Percentiles rank a stretch among this genome's conserved stretches.
These are phyloP conservation scores for Alliaria petiolata DNA, from an alignment of 345 rosid genomes.

Conservation along the genomic window DNA sequence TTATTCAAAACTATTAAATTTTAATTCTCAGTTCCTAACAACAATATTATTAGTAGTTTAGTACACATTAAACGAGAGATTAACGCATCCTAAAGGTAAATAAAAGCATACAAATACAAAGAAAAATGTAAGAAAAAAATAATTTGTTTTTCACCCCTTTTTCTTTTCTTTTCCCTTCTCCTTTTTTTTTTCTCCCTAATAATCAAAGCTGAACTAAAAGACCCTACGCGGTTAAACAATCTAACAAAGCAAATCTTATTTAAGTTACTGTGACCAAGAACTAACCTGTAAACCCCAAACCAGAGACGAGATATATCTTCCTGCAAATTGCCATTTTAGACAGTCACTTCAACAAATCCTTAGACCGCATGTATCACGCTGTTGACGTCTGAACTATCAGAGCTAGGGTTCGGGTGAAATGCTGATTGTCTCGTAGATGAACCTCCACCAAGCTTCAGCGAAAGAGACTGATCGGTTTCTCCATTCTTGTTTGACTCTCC, in stretches of 20 bases:
- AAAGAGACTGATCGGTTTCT: slow-evolving; percentile 57
- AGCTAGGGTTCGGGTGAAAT: slow-evolving; percentile 76
- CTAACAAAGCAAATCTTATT: slow-evolving; percentile 24
- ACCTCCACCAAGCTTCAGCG: slow-evolving; percentile 64
- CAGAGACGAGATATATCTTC: neutral
- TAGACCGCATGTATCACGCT: slow-evolving; percentile 63
- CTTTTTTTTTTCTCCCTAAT: neutral
- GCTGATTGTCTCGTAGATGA: slow-evolving; percentile 81
- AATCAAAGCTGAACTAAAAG: slow-evolving; percentile 30
- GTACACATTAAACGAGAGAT: slow-evolving; percentile 8
- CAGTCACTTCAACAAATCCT: too few species aligned
- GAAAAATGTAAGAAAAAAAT: slow-evolving; percentile 9
- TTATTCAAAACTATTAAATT: neutral
- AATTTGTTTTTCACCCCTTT: neutral
- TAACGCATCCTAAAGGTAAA: slow-evolving; percentile 20
- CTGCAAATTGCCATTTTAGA: slow-evolving; percentile 13
- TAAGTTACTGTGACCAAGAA: slow-evolving; percentile 27
- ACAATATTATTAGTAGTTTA: neutral
- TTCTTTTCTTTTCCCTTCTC: neutral
- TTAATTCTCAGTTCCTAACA: slow-evolving; percentile 1
- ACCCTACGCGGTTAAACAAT: slow-evolving; percentile 27
- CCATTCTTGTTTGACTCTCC: slow-evolving; percentile 56
- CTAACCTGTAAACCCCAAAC: slow-evolving; percentile 27
- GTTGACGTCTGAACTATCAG: slow-evolving; percentile 50
- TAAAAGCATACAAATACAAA: slow-evolving; percentile 6